phyloP scores from a whole-genome alignment of 441 rosid genomes.

The Sinapis alba region DNA sequence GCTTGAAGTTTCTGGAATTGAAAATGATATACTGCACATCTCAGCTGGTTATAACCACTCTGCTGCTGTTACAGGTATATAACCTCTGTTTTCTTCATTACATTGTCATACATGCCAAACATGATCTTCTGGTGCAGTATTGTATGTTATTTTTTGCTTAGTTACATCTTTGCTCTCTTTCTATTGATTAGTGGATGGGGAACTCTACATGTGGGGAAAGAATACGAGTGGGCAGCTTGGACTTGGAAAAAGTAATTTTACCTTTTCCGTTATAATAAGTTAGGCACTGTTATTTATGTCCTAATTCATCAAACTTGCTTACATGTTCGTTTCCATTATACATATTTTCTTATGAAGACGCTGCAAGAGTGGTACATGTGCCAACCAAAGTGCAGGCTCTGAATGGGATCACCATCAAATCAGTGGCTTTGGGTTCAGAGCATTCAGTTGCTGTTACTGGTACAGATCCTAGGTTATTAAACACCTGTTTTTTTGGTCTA shows the following conservation, averaged over 20 bases:
- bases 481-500: not conserved
- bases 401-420: constrained; percentile 65
- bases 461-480: constrained; percentile 40
- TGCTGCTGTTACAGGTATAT: constrained; percentile 84
- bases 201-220: constrained; percentile 93
- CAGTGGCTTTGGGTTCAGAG: constrained; percentile 85
- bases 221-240: constrained; percentile 97
- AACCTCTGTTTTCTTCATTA: not conserved
- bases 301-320: constrained; percentile 4
- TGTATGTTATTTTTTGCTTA: not conserved
- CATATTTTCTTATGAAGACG: constrained; percentile 53
- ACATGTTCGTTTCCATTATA: constrained; percentile 21
- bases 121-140: not conserved
- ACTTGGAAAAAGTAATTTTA: constrained; percentile 82
- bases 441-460: constrained; percentile 93
- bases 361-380: constrained; percentile 51
- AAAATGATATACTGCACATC: constrained; percentile 63
- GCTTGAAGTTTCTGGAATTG: constrained; percentile 63
- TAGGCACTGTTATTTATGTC: constrained; percentile 7
- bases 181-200: constrained; percentile 66
- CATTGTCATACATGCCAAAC: not conserved
- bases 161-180: constrained; percentile 1
- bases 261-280: not conserved
- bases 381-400: constrained; percentile 83
- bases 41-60: constrained; percentile 94